phyloP scores from a whole-genome alignment of 129 eudicot species.

The Artemisia tridentata region DNA sequence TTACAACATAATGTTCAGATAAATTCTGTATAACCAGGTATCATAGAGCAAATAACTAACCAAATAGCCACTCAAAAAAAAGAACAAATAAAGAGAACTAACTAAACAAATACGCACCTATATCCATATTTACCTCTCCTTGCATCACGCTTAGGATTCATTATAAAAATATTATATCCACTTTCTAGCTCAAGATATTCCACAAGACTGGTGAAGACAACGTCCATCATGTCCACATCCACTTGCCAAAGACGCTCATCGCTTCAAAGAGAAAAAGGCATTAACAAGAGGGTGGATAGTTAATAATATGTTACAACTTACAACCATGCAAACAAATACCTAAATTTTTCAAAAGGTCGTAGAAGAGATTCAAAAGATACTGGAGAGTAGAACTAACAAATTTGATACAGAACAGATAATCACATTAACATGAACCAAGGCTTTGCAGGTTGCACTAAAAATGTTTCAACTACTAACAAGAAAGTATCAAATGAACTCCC shows the following conservation, averaged over 20 bases:
- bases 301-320: slow-evolving; percentile 2
- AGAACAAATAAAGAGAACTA: slow-evolving; percentile 9
- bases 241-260: slow-evolving; percentile 92
- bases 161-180: slow-evolving; percentile 75
- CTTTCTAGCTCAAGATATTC: slow-evolving; percentile 79
- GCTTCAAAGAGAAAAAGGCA: slow-evolving; percentile 38
- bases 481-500: neutral
- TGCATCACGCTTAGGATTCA: slow-evolving; percentile 76
- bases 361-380: no score
- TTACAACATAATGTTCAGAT: slow-evolving; percentile 5
- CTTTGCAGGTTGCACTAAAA: no score
- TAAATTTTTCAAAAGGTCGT: slow-evolving; percentile 7
- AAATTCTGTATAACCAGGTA: slow-evolving; percentile 1
- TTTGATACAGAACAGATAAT: no score
- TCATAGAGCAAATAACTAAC: slow-evolving; percentile 8
- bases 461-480: no score
- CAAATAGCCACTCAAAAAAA: slow-evolving; percentile 7
- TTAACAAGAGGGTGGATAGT: slow-evolving; percentile 7
- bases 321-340: slow-evolving; percentile 20
- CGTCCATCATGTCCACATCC: slow-evolving; percentile 88
- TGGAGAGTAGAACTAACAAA: no score
- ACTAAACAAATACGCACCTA: slow-evolving; percentile 45
- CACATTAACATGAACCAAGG: no score
- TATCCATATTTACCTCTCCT: slow-evolving; percentile 81
- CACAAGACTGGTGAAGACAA: slow-evolving; percentile 74